A percentile compares a stretch with the other conserved stretches of the same genome.
phyloP scores from a whole-genome alignment of 2,329 filamentous ascomycete species.

The Paecilomyces fulvus region DNA sequence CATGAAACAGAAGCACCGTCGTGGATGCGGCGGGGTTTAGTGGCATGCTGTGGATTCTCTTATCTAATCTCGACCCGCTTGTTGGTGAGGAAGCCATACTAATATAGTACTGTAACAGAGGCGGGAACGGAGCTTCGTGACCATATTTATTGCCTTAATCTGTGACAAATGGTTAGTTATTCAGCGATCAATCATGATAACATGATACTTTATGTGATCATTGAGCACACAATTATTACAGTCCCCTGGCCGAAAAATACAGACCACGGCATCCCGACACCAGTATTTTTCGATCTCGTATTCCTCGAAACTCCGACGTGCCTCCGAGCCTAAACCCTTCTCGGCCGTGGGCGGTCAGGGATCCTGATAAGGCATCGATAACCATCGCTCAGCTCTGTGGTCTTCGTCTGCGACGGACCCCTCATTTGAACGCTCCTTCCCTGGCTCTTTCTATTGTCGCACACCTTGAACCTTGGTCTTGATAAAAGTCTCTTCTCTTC shows the following conservation, averaged over 20 bases:
- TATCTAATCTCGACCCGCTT: slow-evolving; percentile 6
- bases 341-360: background rate
- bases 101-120: background rate
- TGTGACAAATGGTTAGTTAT: too few species aligned
- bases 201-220: too few species aligned
- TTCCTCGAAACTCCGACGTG: too few species aligned
- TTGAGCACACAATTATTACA: too few species aligned
- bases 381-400: background rate
- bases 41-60: slow-evolving; percentile 3
- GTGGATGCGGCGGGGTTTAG: background rate
- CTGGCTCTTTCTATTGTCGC: background rate
- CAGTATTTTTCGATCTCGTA: too few species aligned
- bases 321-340: background rate
- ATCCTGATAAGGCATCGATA: background rate
- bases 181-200: too few species aligned
- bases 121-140: background rate
- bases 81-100: too few species aligned
- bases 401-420: background rate
- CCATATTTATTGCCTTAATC: background rate
- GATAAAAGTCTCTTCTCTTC: background rate
- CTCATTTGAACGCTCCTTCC: background rate
- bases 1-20: background rate
- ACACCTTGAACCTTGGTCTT: background rate
- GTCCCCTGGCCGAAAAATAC: too few species aligned
- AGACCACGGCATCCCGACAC: too few species aligned